Conservation (phyloP, 768 basidiomycete species). For the Agaricus subrufescens region DNA sequence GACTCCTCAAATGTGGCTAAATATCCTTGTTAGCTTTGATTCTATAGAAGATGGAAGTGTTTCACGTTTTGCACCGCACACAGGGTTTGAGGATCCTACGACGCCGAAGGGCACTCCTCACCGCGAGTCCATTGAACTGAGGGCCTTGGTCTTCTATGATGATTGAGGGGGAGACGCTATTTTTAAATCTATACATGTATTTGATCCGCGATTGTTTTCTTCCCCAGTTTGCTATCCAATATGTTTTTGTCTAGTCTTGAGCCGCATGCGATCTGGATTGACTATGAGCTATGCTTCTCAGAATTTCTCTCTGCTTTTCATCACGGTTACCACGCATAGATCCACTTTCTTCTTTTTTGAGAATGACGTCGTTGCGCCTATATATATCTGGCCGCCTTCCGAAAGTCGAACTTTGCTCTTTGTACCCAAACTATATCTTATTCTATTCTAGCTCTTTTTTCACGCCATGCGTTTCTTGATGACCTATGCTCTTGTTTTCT, state of each 20-base stretch:
- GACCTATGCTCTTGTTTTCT: neutral
- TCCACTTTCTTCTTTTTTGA: neutral
- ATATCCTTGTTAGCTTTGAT: slow-evolving; percentile 13
- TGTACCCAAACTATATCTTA: neutral
- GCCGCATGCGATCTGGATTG: no score
- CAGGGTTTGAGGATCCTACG: slow-evolving; percentile 49
- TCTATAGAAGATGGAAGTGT: slow-evolving; percentile 38
- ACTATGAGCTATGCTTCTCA: no score
- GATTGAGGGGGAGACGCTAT: no score
- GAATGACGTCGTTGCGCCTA: neutral
- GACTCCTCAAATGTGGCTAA: no score
- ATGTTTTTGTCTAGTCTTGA: no score
- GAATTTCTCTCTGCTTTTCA: no score
- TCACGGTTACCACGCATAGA: neutral
- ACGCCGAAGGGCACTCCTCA: slow-evolving; percentile 44
- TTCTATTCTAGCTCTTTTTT: neutral
- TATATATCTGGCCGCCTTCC: no score
- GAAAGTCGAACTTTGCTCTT: no score
- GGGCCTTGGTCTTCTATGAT: slow-evolving; percentile 60
- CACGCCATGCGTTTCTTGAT: neutral
- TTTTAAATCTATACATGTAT: no score
- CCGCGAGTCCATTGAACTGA: slow-evolving; percentile 56
- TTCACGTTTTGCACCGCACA: slow-evolving; percentile 57
- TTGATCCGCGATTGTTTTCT: no score
- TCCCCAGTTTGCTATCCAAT: no score